Base-by-base conservation (phyloP, 371 early-diverging fungal genomes). In the Mortierella sp. region DNA sequence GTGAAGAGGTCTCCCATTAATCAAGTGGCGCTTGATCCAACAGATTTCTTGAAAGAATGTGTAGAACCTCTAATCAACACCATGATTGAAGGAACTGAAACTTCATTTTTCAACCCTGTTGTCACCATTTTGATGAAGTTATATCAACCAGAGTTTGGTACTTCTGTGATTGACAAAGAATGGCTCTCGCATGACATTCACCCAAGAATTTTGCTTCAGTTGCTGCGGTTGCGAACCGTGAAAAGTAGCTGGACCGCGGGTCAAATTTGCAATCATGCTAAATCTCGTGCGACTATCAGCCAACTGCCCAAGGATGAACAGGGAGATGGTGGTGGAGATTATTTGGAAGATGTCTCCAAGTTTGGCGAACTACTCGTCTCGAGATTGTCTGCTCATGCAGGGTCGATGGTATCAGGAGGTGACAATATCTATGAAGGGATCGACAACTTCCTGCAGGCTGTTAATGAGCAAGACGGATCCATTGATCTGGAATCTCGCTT, bases 401-500 rank as follows among this genome's bases (percentile, higher is more conserved):
- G 16, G 16, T 66, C 69, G 28, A 37, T 18, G 26, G 18, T 43
- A 1, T 39, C 8, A 11, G 0, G 14, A 20, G 28, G 26, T 20
- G 37, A 30, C 35, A 5, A 11, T 12, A 49, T 14, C 22, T 51
- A 28, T 24, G 26, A n/a, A 3, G 26, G 39, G 12, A 35, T 72
- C n/a, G 39, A 18, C 10, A 49, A 12, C 1, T 40, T 63, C 10
- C n/a, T 68, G 11, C 16, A 58, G 5, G 11, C 32, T 16, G 1
- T 70, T 14, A 43, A 35, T 12, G 9, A 3, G 14, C 39, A 28
- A 14, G 57, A 49, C 28, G 39, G 18, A 28, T 22, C 43, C 20
- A 51, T 70, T n/a, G 68, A 74, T n/a, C 30, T 70, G 32, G 79
- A 79, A 39, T 73, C 79, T 12, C 58, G 26, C 30, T 60, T 79